These are phyloP conservation scores for Claviceps cyperi DNA, from an alignment of 2,329 filamentous ascomycete species.

Conservation along the genomic window DNA sequence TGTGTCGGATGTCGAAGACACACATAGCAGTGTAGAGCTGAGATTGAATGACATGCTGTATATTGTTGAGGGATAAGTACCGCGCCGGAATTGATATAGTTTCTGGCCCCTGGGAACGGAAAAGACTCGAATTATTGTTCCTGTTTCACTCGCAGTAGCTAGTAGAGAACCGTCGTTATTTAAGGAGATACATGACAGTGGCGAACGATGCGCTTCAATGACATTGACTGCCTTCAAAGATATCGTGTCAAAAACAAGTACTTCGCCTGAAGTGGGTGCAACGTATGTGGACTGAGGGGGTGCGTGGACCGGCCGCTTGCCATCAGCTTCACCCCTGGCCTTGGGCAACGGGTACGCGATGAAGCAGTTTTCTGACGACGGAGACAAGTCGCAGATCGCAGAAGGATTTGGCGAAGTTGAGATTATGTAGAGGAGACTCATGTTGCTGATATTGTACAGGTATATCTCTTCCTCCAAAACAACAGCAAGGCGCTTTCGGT, in stretches of 20 bases:
- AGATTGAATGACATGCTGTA: conserved; percentile 99
- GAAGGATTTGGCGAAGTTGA: conserved; percentile 86
- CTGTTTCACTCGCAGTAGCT: conserved; percentile 91
- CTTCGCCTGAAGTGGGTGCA: conserved; percentile 75
- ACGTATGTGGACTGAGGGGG: conserved; percentile 68
- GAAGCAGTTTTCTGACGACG: conserved; percentile 90
- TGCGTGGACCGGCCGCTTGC: conserved; percentile 60
- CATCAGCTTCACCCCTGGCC: conserved; percentile 44
- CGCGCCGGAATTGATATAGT: conserved; percentile 87
- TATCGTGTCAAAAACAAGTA: conserved; percentile 81
- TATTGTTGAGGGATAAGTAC: conserved; percentile 89
- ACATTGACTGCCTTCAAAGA: conserved; percentile 89
- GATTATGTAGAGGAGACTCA: conserved; percentile 87
- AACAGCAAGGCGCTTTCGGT: conserved; percentile 85
- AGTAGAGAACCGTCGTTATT: conserved; percentile 86
- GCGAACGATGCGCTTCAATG: conserved; percentile 85
- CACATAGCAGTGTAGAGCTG: conserved; percentile 80
- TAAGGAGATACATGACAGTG: conserved; percentile 76
- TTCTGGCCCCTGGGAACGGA: conserved; percentile 83
- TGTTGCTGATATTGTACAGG: conserved; percentile 96
- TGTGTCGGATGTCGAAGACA: conserved; percentile 91
- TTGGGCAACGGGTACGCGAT: conserved; percentile 85
- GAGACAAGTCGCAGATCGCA: conserved; percentile 82
- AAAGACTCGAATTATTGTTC: conserved; percentile 94
- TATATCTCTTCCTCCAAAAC: conserved; percentile 94